Evolutionary conservation across 768 basidiomycete species (phyloP).

Genomic region (Xerocomus brunneocitrinus): DNA sequence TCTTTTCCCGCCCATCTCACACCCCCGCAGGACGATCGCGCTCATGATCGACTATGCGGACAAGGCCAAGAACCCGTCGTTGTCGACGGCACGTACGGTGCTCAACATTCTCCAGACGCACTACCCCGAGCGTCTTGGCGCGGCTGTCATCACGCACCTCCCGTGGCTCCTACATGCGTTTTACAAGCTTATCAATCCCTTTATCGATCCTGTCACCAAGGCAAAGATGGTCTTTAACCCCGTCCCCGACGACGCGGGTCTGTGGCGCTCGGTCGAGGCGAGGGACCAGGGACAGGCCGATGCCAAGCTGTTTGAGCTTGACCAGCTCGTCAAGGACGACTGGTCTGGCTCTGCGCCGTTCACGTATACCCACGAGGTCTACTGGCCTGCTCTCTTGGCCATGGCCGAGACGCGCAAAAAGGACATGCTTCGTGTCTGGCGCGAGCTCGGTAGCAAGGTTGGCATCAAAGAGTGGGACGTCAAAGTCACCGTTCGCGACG

Average conservation of each 20-base stretch:
- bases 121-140: constrained; percentile 82
- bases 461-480: constrained; percentile 81
- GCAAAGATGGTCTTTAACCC: constrained; percentile 76
- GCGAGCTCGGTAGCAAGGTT: constrained; percentile 57
- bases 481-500: constrained; percentile 38
- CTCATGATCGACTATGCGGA: constrained; percentile 79
- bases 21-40: constrained; percentile 48
- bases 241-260: constrained; percentile 20
- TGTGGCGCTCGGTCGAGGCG: constrained; percentile 25
- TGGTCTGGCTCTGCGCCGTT: constrained; percentile 71
- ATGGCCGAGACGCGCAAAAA: constrained; percentile 49
- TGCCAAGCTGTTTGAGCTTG: constrained; percentile 51
- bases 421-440: constrained; percentile 59
- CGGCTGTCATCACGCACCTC: constrained; percentile 71
- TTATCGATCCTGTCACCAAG: constrained; percentile 80
- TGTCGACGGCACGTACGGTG: constrained; percentile 37
- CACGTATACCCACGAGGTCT: constrained; percentile 67
- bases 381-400: constrained; percentile 64
- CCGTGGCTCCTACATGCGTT: constrained; percentile 74
- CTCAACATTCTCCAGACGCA: constrained; percentile 72
- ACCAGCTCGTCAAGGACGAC: constrained; percentile 63
- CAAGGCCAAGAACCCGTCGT: constrained; percentile 53
- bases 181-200: constrained; percentile 72
- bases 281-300: constrained; percentile 16
- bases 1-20: constrained; percentile 16